These are phyloP conservation scores for Alternaria burnsii DNA, from an alignment of 2,329 filamentous ascomycete genomes.

Conservation along the genomic window DNA sequence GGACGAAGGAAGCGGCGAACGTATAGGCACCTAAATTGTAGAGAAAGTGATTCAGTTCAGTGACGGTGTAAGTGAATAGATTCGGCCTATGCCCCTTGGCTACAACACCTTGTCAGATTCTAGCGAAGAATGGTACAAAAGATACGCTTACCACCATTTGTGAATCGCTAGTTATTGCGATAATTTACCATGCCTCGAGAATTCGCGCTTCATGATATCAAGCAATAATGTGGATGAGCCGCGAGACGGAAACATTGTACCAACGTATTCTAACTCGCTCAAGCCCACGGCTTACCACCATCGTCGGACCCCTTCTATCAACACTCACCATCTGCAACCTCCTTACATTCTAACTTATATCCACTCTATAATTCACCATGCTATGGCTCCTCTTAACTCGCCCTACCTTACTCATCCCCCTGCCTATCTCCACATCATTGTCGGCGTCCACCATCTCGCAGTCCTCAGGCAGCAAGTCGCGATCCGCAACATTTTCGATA, in stretches of 20 bases:
- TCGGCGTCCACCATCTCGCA: neutral
- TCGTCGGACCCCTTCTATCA: neutral
- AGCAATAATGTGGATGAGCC: neutral
- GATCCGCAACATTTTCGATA: neutral
- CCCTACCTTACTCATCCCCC: neutral
- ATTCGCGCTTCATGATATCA: neutral
- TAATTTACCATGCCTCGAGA: neutral
- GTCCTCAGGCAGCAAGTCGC: neutral
- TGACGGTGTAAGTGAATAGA: neutral
- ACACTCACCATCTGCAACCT: neutral
- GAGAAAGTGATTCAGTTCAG: neutral
- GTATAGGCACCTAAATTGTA: too few relatives aligned
- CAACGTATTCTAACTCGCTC: neutral
- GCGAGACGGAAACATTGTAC: neutral
- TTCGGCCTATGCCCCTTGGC: neutral
- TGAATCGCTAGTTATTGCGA: neutral
- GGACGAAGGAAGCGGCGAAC: too few relatives aligned
- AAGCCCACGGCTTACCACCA: neutral
- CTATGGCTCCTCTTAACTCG: neutral
- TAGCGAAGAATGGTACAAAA: neutral
- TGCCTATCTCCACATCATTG: neutral
- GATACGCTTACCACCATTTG: neutral
- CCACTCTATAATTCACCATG: neutral
- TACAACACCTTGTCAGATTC: neutral
- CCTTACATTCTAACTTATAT: fast-evolving